Evolutionary conservation across 176 grass and related monocot species (phyloP).

Genomic region (Oryza rufipogon): DNA sequence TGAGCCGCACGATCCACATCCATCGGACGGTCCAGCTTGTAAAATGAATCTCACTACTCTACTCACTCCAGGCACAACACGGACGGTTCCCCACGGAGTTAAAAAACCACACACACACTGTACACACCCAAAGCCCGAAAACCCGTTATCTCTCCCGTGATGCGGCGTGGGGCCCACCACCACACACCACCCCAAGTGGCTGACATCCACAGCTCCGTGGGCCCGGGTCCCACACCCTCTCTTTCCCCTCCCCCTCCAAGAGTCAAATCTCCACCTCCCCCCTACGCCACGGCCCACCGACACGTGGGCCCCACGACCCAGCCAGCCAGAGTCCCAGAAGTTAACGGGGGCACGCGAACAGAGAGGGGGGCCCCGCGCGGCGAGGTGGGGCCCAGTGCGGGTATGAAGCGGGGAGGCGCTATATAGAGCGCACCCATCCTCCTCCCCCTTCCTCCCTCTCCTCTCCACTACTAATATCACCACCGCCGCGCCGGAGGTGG

Average conservation of each 20-base stretch:
- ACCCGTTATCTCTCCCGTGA: constrained; percentile 37
- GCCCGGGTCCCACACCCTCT: neutral
- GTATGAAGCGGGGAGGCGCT: constrained; percentile 45
- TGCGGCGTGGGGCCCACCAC: constrained; percentile 20
- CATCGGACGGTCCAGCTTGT: neutral
- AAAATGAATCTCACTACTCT: neutral
- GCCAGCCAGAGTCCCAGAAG: neutral
- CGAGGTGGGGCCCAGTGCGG: neutral
- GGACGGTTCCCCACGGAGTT: too few species aligned
- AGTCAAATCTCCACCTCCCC: constrained; percentile 32
- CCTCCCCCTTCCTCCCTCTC: neutral
- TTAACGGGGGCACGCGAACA: constrained; percentile 47
- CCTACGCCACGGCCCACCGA: neutral
- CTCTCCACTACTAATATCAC: neutral
- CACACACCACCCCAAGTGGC: constrained; percentile 8
- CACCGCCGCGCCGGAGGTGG: neutral
- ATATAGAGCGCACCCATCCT: constrained; percentile 20
- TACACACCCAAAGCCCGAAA: neutral
- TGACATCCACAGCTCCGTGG: neutral
- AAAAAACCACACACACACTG: too few species aligned
- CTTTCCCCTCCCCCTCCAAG: too few species aligned
- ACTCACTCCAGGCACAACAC: too few species aligned
- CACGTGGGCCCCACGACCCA: constrained; percentile 14
- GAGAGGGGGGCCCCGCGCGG: neutral
- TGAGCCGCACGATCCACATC: neutral